Conservation (phyloP, 2,329 filamentous ascomycete species). For the Alternaria gansuensis region DNA sequence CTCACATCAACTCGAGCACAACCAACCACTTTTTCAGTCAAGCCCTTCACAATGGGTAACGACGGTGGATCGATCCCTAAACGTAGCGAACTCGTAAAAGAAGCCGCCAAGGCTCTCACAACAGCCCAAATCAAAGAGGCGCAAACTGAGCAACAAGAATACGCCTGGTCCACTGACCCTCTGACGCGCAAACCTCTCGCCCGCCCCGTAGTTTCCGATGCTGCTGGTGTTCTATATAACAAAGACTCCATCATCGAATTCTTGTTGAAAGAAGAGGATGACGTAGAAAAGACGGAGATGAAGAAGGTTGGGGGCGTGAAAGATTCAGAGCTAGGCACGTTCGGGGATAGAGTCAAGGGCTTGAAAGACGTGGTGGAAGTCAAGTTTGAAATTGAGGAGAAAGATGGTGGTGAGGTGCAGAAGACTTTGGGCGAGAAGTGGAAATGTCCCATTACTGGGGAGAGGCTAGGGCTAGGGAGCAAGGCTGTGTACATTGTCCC, state of each 20-base stretch:
- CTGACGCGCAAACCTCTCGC: constrained; percentile 81
- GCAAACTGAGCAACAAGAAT: constrained; percentile 81
- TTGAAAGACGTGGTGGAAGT: constrained; percentile 88
- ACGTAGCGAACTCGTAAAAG: constrained; percentile 93
- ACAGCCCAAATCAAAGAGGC: constrained; percentile 88
- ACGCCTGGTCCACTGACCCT: constrained; percentile 87
- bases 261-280: constrained; percentile 65
- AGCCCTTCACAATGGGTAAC: constrained; percentile 77
- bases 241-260: constrained; percentile 86
- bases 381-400: constrained; percentile 70
- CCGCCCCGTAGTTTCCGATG: constrained; percentile 83
- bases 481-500: constrained; percentile 91
- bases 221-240: constrained; percentile 85
- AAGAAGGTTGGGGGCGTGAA: constrained; percentile 52
- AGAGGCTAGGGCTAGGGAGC: constrained; percentile 79
- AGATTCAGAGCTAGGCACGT: constrained; percentile 58
- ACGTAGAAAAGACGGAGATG: constrained; percentile 68
- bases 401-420: constrained; percentile 45
- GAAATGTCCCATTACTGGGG: constrained; percentile 87
- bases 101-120: constrained; percentile 83
- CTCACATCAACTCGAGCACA: constrained; percentile 5
- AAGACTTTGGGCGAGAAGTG: constrained; percentile 66
- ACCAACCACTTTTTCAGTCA: background rate
- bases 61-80: constrained; percentile 96
- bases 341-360: constrained; percentile 73